Evolutionary conservation across 345 rosid species (phyloP).

Genomic region (Acer campestre): DNA sequence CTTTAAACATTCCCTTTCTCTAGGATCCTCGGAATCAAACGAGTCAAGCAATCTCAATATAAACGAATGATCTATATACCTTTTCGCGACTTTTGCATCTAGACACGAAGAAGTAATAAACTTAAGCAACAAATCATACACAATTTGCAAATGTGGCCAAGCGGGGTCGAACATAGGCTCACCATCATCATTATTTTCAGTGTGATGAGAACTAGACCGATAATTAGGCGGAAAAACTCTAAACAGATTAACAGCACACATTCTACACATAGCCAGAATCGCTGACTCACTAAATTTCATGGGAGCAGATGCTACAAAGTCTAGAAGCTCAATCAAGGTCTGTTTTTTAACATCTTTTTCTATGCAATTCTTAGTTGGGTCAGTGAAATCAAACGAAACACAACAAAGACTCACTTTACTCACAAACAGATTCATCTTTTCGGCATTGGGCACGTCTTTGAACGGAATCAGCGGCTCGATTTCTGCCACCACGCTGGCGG

Average conservation of each 20-base stretch:
- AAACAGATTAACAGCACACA: slow-evolving; percentile 84
- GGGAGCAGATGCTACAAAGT: slow-evolving; percentile 66
- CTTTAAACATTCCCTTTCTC: slow-evolving; percentile 87
- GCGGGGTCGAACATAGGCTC: slow-evolving; percentile 83
- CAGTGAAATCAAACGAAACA: slow-evolving; percentile 78
- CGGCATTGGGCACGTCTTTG: slow-evolving; percentile 69
- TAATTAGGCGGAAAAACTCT: slow-evolving; percentile 75
- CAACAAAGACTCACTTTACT: slow-evolving; percentile 94
- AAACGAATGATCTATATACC: slow-evolving; percentile 78
- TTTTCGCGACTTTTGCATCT: slow-evolving; percentile 76
- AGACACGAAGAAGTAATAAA: slow-evolving; percentile 71
- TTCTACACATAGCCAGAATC: slow-evolving; percentile 74
- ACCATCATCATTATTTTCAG: slow-evolving; percentile 67
- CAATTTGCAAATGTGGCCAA: slow-evolving; percentile 89
- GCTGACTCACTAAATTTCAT: slow-evolving; percentile 76
- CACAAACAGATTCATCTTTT: slow-evolving; percentile 77
- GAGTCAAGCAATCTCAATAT: slow-evolving; percentile 76
- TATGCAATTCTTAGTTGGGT: slow-evolving; percentile 59
- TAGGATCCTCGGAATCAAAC: slow-evolving; percentile 82
- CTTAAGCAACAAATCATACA: slow-evolving; percentile 77
- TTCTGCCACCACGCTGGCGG: slow-evolving; percentile 74
- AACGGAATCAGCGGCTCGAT: slow-evolving; percentile 86
- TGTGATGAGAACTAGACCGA: slow-evolving; percentile 37
- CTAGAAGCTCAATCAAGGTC: slow-evolving; percentile 74
- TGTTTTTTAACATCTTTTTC: slow-evolving; percentile 86